Base-by-base conservation (phyloP, 305 asterid species). In the Galium porrigens region DNA sequence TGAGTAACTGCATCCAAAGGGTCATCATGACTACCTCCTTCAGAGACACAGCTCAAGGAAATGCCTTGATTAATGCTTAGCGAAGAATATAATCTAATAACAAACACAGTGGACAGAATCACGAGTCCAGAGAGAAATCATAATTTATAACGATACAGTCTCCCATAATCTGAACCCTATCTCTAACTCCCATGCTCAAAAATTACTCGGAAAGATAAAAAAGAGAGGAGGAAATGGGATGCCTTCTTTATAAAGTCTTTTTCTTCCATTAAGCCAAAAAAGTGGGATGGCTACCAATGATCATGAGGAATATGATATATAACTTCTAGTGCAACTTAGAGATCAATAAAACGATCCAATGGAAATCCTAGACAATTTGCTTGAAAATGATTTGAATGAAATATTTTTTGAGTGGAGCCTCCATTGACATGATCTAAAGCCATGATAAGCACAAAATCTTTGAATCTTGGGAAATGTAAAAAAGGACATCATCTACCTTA, bases 401-500 rank as follows among this genome's bases (percentile, higher is more conserved):
- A 2, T 44, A 37, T 12, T 11, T 12, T 49, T 32, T 39, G 1
- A 15, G 9, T 15, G 30, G 30, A 1, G 34, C 48, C 41, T 18
- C 10, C 0, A 7, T 5, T 1, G 46, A 66, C 48, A 30, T 22
- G 46, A 22, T 42, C 58, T 18, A 33, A 33, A 27, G 34, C 20
- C 30, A 30, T 10, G 30, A 64, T 29, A 64, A 17, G 36, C 6
- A 39, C 4, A 52, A 51, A 12, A 2, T 5, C 25, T 3, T 51
- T 10, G 22, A 34, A 52, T 59, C 17, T 32, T 20, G 30, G 7
- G 33, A 53, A 63, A 64, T 20, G 39, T 58, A 25, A 61, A 34
- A 39, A 34, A 10, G 12, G 49, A 3, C 25, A 14, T 33, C 62
- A 17, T 39, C 27, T 83, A 92, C 99, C 99, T 87, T 61, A 87